Conservation (phyloP, 148 eudicot species). For the Euryodendron excelsum region DNA sequence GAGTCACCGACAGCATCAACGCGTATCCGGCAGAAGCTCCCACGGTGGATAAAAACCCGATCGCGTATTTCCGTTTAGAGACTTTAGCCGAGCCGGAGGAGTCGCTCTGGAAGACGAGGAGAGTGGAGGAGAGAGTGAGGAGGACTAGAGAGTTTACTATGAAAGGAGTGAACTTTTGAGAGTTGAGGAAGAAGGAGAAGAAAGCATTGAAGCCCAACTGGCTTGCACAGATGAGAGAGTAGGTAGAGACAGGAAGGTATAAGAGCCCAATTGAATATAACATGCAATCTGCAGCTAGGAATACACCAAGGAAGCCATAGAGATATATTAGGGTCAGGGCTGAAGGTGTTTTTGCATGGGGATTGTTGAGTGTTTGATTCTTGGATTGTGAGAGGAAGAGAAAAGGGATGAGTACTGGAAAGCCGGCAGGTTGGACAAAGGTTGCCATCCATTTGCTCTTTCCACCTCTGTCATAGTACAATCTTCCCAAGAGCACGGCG, state of each 20-base stretch:
- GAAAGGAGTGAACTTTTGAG: constrained; percentile 60
- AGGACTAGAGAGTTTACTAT: constrained; percentile 56
- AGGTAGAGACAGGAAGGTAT: constrained; percentile 62
- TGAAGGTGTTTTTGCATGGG: neutral
- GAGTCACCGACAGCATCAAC: constrained; percentile 37
- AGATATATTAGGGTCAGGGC: constrained; percentile 18
- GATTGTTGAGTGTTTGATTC: neutral
- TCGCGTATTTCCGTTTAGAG: constrained; percentile 24
- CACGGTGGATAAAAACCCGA: constrained; percentile 50
- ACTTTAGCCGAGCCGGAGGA: constrained; percentile 9
- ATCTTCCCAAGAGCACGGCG: constrained; percentile 39
- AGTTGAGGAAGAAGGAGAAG: constrained; percentile 53
- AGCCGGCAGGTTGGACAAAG: constrained; percentile 31
- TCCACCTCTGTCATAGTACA: constrained; percentile 51
- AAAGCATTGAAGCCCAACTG: constrained; percentile 66
- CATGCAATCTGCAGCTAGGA: constrained; percentile 38
- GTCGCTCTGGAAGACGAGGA: constrained; percentile 42
- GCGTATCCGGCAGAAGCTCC: constrained; percentile 56
- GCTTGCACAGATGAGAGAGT: constrained; percentile 50
- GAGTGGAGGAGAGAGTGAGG: constrained; percentile 52
- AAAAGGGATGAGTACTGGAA: constrained; percentile 46
- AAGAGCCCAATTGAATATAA: constrained; percentile 55
- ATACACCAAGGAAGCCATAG: constrained; percentile 35
- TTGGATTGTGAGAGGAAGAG: constrained; percentile 28
- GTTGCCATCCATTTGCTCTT: constrained; percentile 42